Percentiles rank a stretch among this genome's conserved stretches.
Evolutionary conservation across 2,329 filamentous ascomycete genomes (phyloP).

Genomic region (Microdochium nivale): DNA sequence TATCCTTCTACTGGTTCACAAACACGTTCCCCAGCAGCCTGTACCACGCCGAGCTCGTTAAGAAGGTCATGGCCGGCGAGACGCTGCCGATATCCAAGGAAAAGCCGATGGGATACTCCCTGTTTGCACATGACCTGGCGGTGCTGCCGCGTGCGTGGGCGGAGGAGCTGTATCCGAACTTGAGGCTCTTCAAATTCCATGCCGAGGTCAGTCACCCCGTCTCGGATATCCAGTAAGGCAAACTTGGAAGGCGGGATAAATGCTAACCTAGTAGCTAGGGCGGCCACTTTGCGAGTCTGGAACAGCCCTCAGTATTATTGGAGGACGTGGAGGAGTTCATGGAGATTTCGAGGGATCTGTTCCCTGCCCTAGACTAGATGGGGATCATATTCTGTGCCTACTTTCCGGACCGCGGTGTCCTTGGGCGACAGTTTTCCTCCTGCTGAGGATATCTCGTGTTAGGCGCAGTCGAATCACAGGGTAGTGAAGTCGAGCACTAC

Average conservation of each 20-base stretch:
- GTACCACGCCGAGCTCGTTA: constrained; percentile 28
- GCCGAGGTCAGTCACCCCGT: constrained; percentile 6
- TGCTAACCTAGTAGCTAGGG: constrained; percentile 17
- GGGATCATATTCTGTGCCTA: no score
- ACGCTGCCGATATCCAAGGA: constrained; percentile 19
- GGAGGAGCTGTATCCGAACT: constrained; percentile 14
- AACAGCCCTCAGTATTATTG: constrained; percentile 28
- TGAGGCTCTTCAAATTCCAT: constrained; percentile 26
- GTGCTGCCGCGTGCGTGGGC: constrained; percentile 26
- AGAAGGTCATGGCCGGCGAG: neutral
- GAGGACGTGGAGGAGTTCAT: constrained; percentile 33
- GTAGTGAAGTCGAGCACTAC: no score
- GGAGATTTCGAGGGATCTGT: neutral
- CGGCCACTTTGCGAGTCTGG: constrained; percentile 44
- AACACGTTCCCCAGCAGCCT: constrained; percentile 38
- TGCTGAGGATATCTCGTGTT: no score
- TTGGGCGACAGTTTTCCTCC: no score
- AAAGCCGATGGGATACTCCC: constrained; percentile 37
- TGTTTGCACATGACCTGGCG: constrained; percentile 32
- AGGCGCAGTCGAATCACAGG: no score
- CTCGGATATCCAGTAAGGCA: neutral
- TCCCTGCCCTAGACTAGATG: no score
- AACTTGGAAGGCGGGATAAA: neutral
- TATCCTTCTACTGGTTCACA: constrained; percentile 48
- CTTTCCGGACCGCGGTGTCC: no score